Base-by-base conservation (phyloP, 1,139 yeast species). In the Yamadazyma sp. region DNA sequence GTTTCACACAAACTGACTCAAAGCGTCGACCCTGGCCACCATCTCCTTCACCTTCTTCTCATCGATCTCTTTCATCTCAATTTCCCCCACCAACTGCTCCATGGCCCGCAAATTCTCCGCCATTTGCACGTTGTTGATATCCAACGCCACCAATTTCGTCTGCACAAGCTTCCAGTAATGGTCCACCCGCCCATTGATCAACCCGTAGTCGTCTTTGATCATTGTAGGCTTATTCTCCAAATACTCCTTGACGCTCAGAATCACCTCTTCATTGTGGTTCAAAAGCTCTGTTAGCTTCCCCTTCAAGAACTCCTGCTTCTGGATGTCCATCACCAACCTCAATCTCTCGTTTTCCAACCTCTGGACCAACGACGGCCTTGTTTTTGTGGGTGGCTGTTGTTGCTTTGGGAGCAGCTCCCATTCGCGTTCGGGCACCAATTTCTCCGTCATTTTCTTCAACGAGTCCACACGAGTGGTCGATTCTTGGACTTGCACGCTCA, bases 241-340 rank as follows among this genome's bases (percentile, higher is more conserved):
- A 55, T 65, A 72, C n/a, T 65, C 70, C 30, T 61, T 59, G 5
- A 74, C 65, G 0, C 68, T 64, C 5, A 58, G 62, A 4, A 73
- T 53, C 23, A 75, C 60, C 12, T 67, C 73, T 30, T 66, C 58
- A 45, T 73, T 69, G 45, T 72, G 74, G 17, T 51, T 53, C 2
- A 73, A 52, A 20, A 73, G 44, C 23, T 62, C 67, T n/a, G 47
- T 38, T 42, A 74, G 51, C 46, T 66, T 68, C 12, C 52, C 60
- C 1, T 62, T 44, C 1, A 71, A 38, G 41, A 53, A 68, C 32
- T 73, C 77, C 40, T 73, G 74, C 36, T 66, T 58, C 48, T 75
- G 79, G 2, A 76, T 55, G 25, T 67, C 73, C 68, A 71, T 60
- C 6, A 74, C 56, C 25, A 73, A 45, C 11, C 54, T 55, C 5